These are phyloP conservation scores for Eutypa lata DNA, from an alignment of 2,329 filamentous ascomycete species.

Conservation along the genomic window DNA sequence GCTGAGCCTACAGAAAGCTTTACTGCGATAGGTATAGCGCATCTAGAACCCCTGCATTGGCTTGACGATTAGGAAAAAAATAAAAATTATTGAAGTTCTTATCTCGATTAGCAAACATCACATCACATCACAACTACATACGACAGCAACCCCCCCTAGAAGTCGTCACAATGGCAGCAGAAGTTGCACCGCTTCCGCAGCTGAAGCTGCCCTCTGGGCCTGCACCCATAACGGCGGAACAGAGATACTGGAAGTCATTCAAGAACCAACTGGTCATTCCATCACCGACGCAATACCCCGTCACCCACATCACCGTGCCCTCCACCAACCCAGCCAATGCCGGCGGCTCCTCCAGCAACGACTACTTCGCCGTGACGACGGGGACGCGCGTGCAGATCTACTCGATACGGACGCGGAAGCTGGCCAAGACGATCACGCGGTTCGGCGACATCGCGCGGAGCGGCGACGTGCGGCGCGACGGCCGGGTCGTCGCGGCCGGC, in stretches of 20 bases:
- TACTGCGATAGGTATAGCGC: constrained; percentile 5
- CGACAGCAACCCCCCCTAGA: constrained; percentile 5
- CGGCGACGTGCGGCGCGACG: constrained; percentile 84
- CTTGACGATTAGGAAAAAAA: background rate
- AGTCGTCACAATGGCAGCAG: constrained; percentile 68
- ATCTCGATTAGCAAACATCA: background rate
- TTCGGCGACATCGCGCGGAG: constrained; percentile 90
- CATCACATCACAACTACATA: background rate
- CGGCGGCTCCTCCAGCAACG: constrained; percentile 51
- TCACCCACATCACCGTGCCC: constrained; percentile 85
- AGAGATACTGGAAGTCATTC: constrained; percentile 95
- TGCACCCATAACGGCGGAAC: constrained; percentile 81
- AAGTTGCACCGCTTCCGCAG: constrained; percentile 75
- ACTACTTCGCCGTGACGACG: constrained; percentile 90
- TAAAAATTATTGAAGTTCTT: constrained; percentile 5
- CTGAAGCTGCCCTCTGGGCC: constrained; percentile 82
- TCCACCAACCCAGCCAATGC: constrained; percentile 40
- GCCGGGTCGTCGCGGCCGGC: constrained; percentile 83
- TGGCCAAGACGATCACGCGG: constrained; percentile 88
- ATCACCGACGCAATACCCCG: constrained; percentile 82
- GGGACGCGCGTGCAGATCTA: constrained; percentile 91
- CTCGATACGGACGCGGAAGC: constrained; percentile 86
- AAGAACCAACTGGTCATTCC: constrained; percentile 87
- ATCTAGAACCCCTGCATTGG: constrained; percentile 8
- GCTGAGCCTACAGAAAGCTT: constrained; percentile 5